Base-by-base conservation (phyloP, 371 early-diverging fungal species). In the Mortierella sp. region DNA sequence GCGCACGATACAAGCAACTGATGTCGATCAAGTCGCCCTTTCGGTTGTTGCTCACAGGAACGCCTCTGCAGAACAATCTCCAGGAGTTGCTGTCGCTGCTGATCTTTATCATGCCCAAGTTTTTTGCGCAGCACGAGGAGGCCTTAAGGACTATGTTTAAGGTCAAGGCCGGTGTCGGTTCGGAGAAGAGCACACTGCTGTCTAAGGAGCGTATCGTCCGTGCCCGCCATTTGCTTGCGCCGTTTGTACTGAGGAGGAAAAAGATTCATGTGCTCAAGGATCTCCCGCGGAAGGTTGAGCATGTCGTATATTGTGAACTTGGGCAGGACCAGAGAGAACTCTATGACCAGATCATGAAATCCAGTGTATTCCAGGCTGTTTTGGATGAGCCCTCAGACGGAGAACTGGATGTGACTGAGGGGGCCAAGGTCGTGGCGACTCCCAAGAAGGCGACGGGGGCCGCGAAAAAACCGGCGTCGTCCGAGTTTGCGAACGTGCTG, bases 81-180 rank as follows among this genome's bases (percentile, higher is more conserved):
- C 93, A 94, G 76, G 95, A 94, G 77, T 88, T 94, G 12, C 89
- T 94, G 70, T 96, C 98, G 6, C 90, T 99, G 7, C 90, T 99
- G 74, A 95, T 96, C 1, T 97, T 99, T 82, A 95, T 99, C 77
- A 91, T 99, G 96, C 99, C 99, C 0, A 89, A 92, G 24, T 92
- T 97, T 49, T 96, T 99, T 84, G 88, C 91, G 6, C 90, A 91
- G 24, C 90, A 91, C 71, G 92, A 93, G 80, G 91, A 92, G 49
- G 89, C 88, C 11, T 74, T 91, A 16, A 75, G 91, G 41, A 88
- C 88, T 16, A 87, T 92, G 74, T 93, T 93, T 87, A 92, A 92
- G 68, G 88, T 92, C 84, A 91, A 90, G 71, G 70, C 86, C 16
- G 84, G 78, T 44, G 82, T 83, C 7, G 74, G 55, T 18, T 78